Evolutionary conservation across 2,329 filamentous ascomycete species (phyloP).

Genomic region (Fusarium sambucinum): DNA sequence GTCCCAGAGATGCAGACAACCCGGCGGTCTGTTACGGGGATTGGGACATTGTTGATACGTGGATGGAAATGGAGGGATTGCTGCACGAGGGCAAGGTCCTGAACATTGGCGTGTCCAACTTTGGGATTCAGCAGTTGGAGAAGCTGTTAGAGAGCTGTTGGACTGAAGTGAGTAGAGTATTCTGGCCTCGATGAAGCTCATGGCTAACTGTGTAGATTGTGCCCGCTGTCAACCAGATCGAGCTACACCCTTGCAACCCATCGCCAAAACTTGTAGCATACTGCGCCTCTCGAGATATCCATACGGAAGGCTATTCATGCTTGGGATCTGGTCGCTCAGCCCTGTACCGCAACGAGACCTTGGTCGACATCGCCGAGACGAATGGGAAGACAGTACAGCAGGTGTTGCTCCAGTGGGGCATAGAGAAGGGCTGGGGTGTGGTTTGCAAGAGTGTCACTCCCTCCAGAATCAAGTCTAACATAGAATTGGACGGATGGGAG

Average conservation of each 20-base stretch:
- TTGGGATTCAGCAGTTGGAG: slow-evolving; percentile 83
- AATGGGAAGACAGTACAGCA: slow-evolving; percentile 80
- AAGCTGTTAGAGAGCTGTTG: slow-evolving; percentile 76
- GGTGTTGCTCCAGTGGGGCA: slow-evolving; percentile 82
- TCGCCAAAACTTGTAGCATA: slow-evolving; percentile 83
- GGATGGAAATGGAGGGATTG: slow-evolving; percentile 78
- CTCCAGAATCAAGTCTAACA: slow-evolving; percentile 80
- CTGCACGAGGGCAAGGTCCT: slow-evolving; percentile 76
- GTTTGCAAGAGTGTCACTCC: slow-evolving; percentile 87
- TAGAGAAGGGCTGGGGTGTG: slow-evolving; percentile 84
- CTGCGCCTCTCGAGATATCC: slow-evolving; percentile 78
- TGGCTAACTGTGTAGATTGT: slow-evolving; percentile 56
- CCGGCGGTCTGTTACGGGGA: slow-evolving; percentile 76
- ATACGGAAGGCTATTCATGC: slow-evolving; percentile 80
- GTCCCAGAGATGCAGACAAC: slow-evolving; percentile 71
- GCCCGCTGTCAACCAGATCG: slow-evolving; percentile 83
- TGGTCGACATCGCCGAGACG: slow-evolving; percentile 71
- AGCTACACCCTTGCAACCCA: slow-evolving; percentile 83
- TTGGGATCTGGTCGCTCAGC: slow-evolving; percentile 78
- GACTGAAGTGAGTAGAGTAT: slow-evolving; percentile 64
- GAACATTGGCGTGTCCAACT: slow-evolving; percentile 90
- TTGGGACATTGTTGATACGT: slow-evolving; percentile 88
- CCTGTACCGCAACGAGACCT: slow-evolving; percentile 73
- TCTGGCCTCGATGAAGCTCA: background rate
- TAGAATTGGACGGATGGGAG: slow-evolving; percentile 78